Evolutionary conservation across 2,329 filamentous ascomycete genomes (phyloP), one percentile per base, ranked within the genome.

Genomic region (Hymenoscyphus linearis): DNA sequence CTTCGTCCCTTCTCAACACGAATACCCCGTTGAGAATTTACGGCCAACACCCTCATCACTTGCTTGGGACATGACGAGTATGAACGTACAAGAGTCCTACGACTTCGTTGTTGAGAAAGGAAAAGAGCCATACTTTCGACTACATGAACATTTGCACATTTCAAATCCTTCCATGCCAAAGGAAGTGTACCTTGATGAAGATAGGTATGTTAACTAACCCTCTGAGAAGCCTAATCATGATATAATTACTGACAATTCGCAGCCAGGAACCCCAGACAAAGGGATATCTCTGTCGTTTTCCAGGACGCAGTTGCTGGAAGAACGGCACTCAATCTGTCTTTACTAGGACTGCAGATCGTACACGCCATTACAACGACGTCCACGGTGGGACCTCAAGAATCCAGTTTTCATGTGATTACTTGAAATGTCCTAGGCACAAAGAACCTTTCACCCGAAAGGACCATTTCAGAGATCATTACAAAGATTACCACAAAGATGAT

Each of bases 391-490:
- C 65, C 1, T 25, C 60, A 6, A 26, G 27, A 0, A 66, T 67
- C 12, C 62, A 61, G 16, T 69, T 71, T 50, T 64, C 64, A 13
- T 78, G 76, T 63, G 64, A 69, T 26, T 69, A 68, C 25, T 55
- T 57, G 1, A 67, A 63, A 12, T 77, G 76, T 54, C 55, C 57
- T 31, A 66, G 75, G 1, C 66, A 67, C 0, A 58, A 62, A 0
- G 65, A 70, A 16, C 75, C 78, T 0, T 82, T 82, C 63, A 76
- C 74, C 1, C 70, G 79, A 9, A 74, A 76, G 57, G 80, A 82
- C 62, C 80, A 82, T 66, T 74, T 78, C 53, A 71, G 75, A 22
- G 79, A 82, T 61, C 80, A 82, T 63, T 69, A 78, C 47, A 70
- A 79, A 27, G 77, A 79, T 56, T 80, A 74, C 60, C 80, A 82